Evolutionary conservation across 306 rosid species (phyloP).

Genomic region (Corylus avellana): DNA sequence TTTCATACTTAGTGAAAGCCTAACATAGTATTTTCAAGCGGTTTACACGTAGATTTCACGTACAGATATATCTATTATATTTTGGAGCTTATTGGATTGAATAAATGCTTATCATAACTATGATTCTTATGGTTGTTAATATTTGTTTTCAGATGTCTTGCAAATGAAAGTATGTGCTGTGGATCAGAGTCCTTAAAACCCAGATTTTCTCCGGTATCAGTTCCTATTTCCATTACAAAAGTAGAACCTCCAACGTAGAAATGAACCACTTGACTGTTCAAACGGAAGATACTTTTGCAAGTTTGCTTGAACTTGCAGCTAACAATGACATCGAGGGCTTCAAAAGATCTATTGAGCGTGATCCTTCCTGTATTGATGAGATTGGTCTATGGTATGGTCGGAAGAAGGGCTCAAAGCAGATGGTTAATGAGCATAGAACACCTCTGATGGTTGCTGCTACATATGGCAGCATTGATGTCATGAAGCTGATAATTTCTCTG

Average conservation of each 20-base stretch:
- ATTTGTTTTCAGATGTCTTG: constrained; percentile 23
- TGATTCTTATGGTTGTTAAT: constrained; percentile 7
- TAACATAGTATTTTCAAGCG: neutral
- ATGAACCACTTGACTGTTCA: constrained; percentile 79
- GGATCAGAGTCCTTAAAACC: constrained; percentile 48
- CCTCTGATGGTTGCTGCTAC: constrained; percentile 96
- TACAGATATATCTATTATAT: neutral
- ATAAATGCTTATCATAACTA: neutral
- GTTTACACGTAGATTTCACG: neutral
- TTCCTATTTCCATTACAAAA: constrained; percentile 26
- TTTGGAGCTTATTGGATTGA: neutral
- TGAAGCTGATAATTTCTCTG: constrained; percentile 64
- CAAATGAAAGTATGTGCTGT: constrained; percentile 61
- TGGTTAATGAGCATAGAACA: constrained; percentile 78
- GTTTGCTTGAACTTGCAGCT: constrained; percentile 88
- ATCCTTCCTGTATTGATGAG: constrained; percentile 73
- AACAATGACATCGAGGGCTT: constrained; percentile 75
- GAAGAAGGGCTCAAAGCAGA: constrained; percentile 75
- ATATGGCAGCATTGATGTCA: constrained; percentile 77
- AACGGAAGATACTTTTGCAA: constrained; percentile 75
- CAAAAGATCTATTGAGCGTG: constrained; percentile 58
- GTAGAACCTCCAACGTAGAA: constrained; percentile 28
- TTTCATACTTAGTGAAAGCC: neutral
- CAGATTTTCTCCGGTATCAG: constrained; percentile 14
- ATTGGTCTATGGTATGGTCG: constrained; percentile 89